Base-by-base conservation (phyloP, 192 early-diverging fungal species). In the Lobosporangium transversale region DNA sequence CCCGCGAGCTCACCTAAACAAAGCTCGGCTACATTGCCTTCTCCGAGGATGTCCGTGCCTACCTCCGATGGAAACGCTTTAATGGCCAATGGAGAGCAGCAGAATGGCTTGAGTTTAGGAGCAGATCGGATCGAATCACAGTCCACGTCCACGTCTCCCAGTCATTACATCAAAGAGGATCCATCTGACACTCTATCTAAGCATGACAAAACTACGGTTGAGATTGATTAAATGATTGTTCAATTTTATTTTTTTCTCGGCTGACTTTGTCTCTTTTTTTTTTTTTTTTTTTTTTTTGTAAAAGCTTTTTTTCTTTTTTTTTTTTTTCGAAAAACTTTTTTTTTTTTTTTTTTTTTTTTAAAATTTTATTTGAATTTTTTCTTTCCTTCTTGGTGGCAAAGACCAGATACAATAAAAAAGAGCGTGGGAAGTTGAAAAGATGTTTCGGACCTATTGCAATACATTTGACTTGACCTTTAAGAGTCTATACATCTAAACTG, bases 401-500 rank as follows among this genome's bases (percentile, higher is more conserved):
- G n/a, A n/a, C n/a, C n/a, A n/a, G n/a, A n/a, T n/a, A n/a, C n/a
- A n/a, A n/a, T n/a, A n/a, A n/a, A n/a, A n/a, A n/a, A n/a, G n/a
- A n/a, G n/a, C n/a, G n/a, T n/a, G n/a, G n/a, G n/a, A n/a, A n/a
- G n/a, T n/a, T n/a, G n/a, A n/a, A n/a, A n/a, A n/a, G n/a, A n/a
- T n/a, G n/a, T n/a, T n/a, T n/a, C n/a, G n/a, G n/a, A n/a, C n/a
- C n/a, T n/a, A n/a, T n/a, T n/a, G n/a, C n/a, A 7, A 40, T 40
- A 14, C 37, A 40, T 40, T 40, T 14, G 14, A 40, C 37, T 40
- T 40, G 8, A 40, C 37, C n/a, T 36, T 27, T 24, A 50, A n/a
- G 52, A 54, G 14, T 70, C 68, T 35, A 62, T 31, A 32, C 59
- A 60, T 1, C 58, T 32, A 30, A 70, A 54, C 15, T 47, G 62